These are phyloP conservation scores for Diaporthe destruens DNA, from an alignment of 2,329 filamentous ascomycete species.

Conservation along the genomic window DNA sequence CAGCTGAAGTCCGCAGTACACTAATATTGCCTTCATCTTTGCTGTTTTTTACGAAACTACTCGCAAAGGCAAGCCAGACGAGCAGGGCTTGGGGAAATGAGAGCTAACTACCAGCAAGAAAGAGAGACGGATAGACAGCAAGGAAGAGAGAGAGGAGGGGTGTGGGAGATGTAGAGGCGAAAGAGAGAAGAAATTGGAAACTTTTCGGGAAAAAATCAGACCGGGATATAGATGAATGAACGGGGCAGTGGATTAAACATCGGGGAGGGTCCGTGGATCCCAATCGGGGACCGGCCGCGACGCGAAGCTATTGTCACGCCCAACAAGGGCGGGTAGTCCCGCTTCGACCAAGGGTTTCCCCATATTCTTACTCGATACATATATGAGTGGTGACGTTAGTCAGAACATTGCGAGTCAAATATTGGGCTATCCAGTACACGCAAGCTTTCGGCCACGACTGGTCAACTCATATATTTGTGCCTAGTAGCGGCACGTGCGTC, in stretches of 20 bases:
- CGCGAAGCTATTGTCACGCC: slow-evolving; percentile 29
- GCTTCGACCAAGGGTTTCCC: background rate
- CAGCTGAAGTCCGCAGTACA: background rate
- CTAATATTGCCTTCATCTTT: slow-evolving; percentile 21
- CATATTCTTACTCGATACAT: slow-evolving; percentile 1
- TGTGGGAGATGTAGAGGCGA: too few relatives aligned
- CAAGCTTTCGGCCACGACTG: slow-evolving; percentile 6
- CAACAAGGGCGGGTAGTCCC: background rate
- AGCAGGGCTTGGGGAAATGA: background rate
- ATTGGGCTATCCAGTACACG: background rate
- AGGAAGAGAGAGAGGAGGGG: too few relatives aligned
- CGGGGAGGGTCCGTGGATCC: slow-evolving; percentile 15
- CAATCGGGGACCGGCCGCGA: slow-evolving; percentile 13
- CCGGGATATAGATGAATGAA: background rate
- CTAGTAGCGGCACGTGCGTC: slow-evolving; percentile 1
- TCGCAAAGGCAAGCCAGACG: background rate
- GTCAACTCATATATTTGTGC: slow-evolving; percentile 18
- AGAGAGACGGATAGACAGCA: background rate
- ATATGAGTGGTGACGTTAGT: background rate
- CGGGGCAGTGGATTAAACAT: slow-evolving; percentile 16
- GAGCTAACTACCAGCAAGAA: background rate
- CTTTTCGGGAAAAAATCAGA: background rate
- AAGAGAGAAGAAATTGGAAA: background rate
- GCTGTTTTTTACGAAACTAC: background rate
- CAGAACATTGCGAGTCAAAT: slow-evolving; percentile 2